Percentiles rank a stretch among this genome's conserved stretches.
These are phyloP conservation scores for Neonectria hederae DNA, from an alignment of 2,329 filamentous ascomycete genomes.

Conservation along the genomic window DNA sequence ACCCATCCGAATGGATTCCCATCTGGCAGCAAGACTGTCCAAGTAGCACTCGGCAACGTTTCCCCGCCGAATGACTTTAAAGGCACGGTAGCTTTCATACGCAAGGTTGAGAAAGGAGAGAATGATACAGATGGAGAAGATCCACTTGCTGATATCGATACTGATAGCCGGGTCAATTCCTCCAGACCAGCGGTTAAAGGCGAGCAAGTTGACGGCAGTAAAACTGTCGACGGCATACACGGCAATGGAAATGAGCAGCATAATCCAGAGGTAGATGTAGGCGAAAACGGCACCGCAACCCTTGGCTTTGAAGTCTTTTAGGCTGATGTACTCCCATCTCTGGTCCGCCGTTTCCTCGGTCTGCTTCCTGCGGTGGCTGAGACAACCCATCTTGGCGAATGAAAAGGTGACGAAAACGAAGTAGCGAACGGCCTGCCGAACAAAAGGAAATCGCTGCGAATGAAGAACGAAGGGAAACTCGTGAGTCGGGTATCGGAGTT, in stretches of 20 bases:
- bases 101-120: slow-evolving; percentile 84
- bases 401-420: slow-evolving; percentile 4
- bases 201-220: slow-evolving; percentile 89
- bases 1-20: slow-evolving; percentile 83
- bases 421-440: slow-evolving; percentile 23
- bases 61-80: slow-evolving; percentile 82
- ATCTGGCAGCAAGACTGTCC: slow-evolving; percentile 83
- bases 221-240: slow-evolving; percentile 94
- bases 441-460: slow-evolving; percentile 15
- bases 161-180: slow-evolving; percentile 81
- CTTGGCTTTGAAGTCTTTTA: slow-evolving; percentile 82
- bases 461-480: slow-evolving; percentile 18
- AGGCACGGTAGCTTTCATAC: slow-evolving; percentile 82
- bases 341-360: slow-evolving; percentile 80
- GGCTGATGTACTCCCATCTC: slow-evolving; percentile 90
- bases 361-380: slow-evolving; percentile 68
- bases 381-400: slow-evolving; percentile 69
- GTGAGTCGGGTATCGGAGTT: slow-evolving; percentile 22
- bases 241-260: slow-evolving; percentile 79
- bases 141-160: slow-evolving; percentile 87
- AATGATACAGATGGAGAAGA: slow-evolving; percentile 93
- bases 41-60: slow-evolving; percentile 93
- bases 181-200: slow-evolving; percentile 88
- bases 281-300: slow-evolving; percentile 82
- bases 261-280: slow-evolving; percentile 86